Evolutionary conservation across 441 rosid genomes (phyloP), one percentile per base, ranked within the genome.

Genomic region (Erysimum cheiri): DNA sequence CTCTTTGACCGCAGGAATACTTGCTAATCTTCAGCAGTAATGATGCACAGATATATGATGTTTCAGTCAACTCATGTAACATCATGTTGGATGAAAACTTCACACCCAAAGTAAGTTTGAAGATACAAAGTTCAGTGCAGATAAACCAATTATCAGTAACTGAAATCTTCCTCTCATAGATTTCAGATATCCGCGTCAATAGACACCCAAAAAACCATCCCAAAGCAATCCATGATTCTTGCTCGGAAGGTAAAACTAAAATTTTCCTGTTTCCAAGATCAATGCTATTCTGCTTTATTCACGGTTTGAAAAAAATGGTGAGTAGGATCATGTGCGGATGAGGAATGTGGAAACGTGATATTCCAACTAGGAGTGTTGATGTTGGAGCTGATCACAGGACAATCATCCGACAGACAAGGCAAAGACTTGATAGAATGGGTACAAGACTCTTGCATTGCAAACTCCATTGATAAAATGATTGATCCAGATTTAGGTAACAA

Each of bases 381-480:
- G 71, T 64, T 91, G 71, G 98, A 91, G 81, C 84, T 93, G 43
- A 67, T 93, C 68, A 91, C 98, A 1, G 98, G 98, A n/a, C 93
- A 88, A 64, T 89, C 96, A 63, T 87, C 98, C 0, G 95, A 88
- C 37, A 72, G 82, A 52, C 94, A 88, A 53, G 85, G 83, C 33
- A 69, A 75, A 1, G 89, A 87, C 73, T 60, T 91, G 75, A 77
- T 91, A 73, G 83, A 93, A 62, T 91, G 98, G 98, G 87, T 91
- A 43, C 90, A 84, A 74, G 91, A 85, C 70, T 80, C 91, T 28
- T 74, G 84, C 52, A 66, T 85, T 11, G 74, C 86, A 47, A 85
- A 78, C 67, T 91, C 96, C 6, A 83, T 89, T 7, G 84, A 87
- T 36, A 88, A 81, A 68, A 88, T 93, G 93, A 87, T 93, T 64